These are phyloP conservation scores for Danielozyma ontarioensis DNA, from an alignment of 805 yeast genomes.

Conservation along the genomic window DNA sequence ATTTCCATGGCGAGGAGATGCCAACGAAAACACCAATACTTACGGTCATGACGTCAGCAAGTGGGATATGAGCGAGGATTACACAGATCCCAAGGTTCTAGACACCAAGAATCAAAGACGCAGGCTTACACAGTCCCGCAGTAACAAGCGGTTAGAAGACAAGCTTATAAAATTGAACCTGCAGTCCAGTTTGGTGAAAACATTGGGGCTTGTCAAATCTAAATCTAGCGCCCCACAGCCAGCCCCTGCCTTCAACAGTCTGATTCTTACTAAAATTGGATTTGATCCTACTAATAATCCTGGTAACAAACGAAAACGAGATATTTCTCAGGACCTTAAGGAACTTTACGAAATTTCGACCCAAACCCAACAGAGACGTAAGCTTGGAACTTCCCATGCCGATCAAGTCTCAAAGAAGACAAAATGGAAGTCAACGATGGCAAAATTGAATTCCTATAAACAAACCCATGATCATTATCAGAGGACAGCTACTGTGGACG, in stretches of 20 bases:
- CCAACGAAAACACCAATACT: slow-evolving; percentile 18
- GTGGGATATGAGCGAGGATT: slow-evolving; percentile 28
- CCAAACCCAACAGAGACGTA: slow-evolving; percentile 8
- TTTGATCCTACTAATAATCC: slow-evolving; percentile 46
- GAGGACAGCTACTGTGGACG: too few relatives aligned
- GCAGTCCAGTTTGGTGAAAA: slow-evolving; percentile 12
- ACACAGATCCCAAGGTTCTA: slow-evolving; percentile 43
- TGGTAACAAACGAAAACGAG: slow-evolving; percentile 1
- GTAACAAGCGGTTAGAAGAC: slow-evolving; percentile 31
- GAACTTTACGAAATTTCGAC: slow-evolving; percentile 10
- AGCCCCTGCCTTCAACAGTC: slow-evolving; percentile 35
- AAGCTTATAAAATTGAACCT: slow-evolving; percentile 21
- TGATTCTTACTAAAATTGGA: slow-evolving; percentile 40
- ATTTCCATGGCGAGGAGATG: slow-evolving; percentile 11
- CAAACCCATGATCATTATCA: too few relatives aligned
- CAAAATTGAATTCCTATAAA: too few relatives aligned
- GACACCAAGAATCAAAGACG: slow-evolving; percentile 30
- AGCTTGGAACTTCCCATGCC: too few relatives aligned
- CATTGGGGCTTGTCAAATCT: slow-evolving; percentile 12
- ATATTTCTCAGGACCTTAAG: slow-evolving; percentile 7
- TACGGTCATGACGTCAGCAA: slow-evolving; percentile 14
- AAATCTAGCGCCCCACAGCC: slow-evolving; percentile 7
- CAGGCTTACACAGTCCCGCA: slow-evolving; percentile 21
- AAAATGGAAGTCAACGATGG: too few relatives aligned
- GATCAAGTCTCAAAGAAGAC: too few relatives aligned